phyloP scores from a whole-genome alignment of 208 protist genomes.

The Leishmania turanica region DNA sequence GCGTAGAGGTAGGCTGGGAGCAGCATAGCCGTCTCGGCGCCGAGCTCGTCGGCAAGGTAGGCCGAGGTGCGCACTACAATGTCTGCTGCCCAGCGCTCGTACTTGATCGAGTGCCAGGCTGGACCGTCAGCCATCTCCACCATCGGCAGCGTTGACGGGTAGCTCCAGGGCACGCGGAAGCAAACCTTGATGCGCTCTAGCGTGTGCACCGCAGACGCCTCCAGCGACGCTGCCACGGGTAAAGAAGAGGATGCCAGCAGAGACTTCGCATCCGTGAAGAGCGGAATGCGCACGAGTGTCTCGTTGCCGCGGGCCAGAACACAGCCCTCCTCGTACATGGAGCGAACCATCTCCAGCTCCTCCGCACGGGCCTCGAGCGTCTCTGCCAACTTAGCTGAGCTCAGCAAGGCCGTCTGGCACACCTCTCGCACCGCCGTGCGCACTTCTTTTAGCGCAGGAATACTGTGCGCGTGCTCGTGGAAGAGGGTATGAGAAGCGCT shows the following conservation, averaged over 20 bases:
- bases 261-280: conserved; percentile 35
- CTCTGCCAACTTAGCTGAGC: conserved; percentile 20
- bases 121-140: conserved; percentile 57
- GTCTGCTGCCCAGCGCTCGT: conserved; percentile 62
- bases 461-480: conserved; percentile 86
- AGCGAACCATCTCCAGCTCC: conserved; percentile 78
- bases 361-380: conserved; percentile 37
- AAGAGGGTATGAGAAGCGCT: conserved; percentile 45
- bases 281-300: conserved; percentile 22
- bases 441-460: conserved; percentile 65
- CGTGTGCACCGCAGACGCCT: conserved; percentile 17
- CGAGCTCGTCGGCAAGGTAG: conserved; percentile 61
- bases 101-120: conserved; percentile 39
- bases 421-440: conserved; percentile 43
- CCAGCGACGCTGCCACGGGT: conserved; percentile 16
- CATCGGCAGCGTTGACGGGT: conserved; percentile 54
- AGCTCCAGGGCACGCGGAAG: conserved; percentile 49
- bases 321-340: conserved; percentile 76
- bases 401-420: conserved; percentile 28
- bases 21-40: conserved; percentile 53
- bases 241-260: conserved; percentile 51
- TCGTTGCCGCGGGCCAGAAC: conserved; percentile 14
- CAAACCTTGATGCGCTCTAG: conserved; percentile 48
- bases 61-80: conserved; percentile 35
- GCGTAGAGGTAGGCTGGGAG: conserved; percentile 68